phyloP scores from a whole-genome alignment of 371 early-diverging fungal species.

The Zychaea mexicana region DNA sequence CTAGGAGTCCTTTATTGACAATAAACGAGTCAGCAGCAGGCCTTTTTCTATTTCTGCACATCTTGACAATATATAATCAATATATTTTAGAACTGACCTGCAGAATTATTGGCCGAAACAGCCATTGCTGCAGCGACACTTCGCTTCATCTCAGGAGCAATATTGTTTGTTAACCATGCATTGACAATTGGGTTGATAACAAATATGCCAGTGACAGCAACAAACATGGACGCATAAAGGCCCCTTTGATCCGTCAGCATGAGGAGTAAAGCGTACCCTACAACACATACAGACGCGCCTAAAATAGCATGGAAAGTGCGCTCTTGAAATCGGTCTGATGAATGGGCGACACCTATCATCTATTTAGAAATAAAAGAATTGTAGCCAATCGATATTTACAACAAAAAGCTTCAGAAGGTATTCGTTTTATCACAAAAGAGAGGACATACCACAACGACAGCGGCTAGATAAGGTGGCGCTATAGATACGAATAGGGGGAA shows the following conservation, averaged over 20 bases:
- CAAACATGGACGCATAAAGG: constrained; percentile 38
- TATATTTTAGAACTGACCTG: constrained; percentile 17
- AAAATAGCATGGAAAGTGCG: constrained; percentile 44
- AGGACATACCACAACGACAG: constrained; percentile 40
- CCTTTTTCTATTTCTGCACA: no score
- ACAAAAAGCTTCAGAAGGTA: neutral
- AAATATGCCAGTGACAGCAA: constrained; percentile 49
- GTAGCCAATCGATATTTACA: neutral
- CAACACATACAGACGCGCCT: constrained; percentile 35
- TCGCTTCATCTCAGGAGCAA: constrained; percentile 50
- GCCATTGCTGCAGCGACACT: constrained; percentile 54
- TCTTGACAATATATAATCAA: neutral
- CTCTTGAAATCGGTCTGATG: constrained; percentile 38
- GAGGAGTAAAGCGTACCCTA: constrained; percentile 38
- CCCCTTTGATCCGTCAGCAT: constrained; percentile 15
- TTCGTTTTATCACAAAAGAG: neutral
- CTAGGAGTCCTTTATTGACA: constrained; percentile 24
- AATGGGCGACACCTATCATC: constrained; percentile 45
- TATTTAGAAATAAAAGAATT: constrained; percentile 11
- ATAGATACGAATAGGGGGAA: neutral
- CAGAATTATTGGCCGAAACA: constrained; percentile 49
- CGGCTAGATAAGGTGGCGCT: constrained; percentile 51
- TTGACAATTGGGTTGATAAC: constrained; percentile 52
- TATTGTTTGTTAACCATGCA: constrained; percentile 51
- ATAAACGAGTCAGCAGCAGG: neutral